Percentiles rank a stretch among this genome's conserved stretches.
Conservation (phyloP, 2,329 filamentous ascomycete genomes). For the Leptographium wingfieldii region DNA sequence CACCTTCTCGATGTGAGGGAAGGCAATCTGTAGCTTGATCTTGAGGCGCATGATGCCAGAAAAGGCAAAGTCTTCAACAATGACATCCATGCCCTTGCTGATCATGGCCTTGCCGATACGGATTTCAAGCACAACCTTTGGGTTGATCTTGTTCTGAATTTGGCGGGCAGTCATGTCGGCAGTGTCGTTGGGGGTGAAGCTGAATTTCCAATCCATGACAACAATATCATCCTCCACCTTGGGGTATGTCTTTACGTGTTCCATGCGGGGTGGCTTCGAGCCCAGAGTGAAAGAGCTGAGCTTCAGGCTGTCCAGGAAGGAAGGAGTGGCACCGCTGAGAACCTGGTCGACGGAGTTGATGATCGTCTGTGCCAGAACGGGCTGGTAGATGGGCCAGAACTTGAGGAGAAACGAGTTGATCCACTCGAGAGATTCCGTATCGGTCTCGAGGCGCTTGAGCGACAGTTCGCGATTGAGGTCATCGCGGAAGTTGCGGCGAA, state of each 20-base stretch:
- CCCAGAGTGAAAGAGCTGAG: conserved; percentile 90
- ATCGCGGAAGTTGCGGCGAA: conserved; percentile 90
- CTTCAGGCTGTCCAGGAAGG: conserved; percentile 85
- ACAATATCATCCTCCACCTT: conserved; percentile 91
- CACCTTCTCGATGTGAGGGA: conserved; percentile 87
- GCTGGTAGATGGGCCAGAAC: conserved; percentile 98
- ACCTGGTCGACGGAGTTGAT: conserved; percentile 94
- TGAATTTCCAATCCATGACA: conserved; percentile 99
- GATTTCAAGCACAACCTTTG: conserved; percentile 90
- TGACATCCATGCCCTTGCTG: conserved; percentile 92
- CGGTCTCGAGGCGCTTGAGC: conserved; percentile 76
- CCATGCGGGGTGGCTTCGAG: conserved; percentile 87
- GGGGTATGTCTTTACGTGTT: conserved; percentile 96
- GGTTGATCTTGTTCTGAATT: conserved; percentile 90
- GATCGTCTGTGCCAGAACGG: conserved; percentile 81
- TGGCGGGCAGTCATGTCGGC: conserved; percentile 84
- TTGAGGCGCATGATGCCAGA: conserved; percentile 93
- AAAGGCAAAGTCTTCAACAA: conserved; percentile 96
- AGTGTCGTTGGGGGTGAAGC: conserved; percentile 91
- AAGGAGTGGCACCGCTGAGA: conserved; percentile 78
- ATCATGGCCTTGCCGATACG: conserved; percentile 92
- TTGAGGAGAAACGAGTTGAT: conserved; percentile 98
- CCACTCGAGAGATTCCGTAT: conserved; percentile 91
- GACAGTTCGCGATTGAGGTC: conserved; percentile 77
- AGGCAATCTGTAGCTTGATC: conserved; percentile 91